Evolutionary conservation across 495 filamentous ascomycete genomes (phyloP), one percentile per base, ranked within the genome.

Genomic region (Haplographium delicatum): DNA sequence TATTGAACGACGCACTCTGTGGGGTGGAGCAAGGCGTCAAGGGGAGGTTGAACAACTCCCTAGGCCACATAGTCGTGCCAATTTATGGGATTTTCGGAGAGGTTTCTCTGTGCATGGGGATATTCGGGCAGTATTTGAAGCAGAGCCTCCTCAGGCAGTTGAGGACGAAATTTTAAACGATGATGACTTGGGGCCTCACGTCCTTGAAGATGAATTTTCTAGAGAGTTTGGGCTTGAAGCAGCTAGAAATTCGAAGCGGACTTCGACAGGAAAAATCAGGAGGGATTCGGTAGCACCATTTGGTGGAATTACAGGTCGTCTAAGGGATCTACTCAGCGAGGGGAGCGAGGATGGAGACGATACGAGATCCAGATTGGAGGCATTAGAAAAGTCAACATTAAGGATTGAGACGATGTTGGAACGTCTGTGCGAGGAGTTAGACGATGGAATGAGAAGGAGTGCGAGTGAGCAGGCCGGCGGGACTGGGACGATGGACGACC

Each of bases 101-200:
- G 64, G 65, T 5, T 76, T 84, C 41, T 71, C 72, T 2, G 75
- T 77, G 10, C 81, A 86, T 62, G 76, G 79, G 35, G 83, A 87
- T 62, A 73, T 86, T 23, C 71, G 80, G 43, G 74, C 81, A 7
- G 83, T 86, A 3, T 87, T 88, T 52, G 81, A 85, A 30, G 68
- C 75, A 5, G 79, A 84, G 27, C 82, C 80, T 15, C 84, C 84
- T 10, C 72, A 82, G 20, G 9, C 22, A 2, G 22, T 75, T 15
- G 65, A 73, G 37, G 70, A 72, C 27, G 62, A 67, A 24, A 64
- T 71, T 20, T 23, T 55, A 22, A 59, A 64, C 33, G 65, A 65
- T 8, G 53, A 57, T 38, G 56, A 57, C 35, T n/a, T 41, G 8
- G 15, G 48, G n/a, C 19, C 40, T 10, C 28, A 50, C 30, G 18